Conservation (phyloP, 306 rosid genomes). For the Comarum palustre region DNA sequence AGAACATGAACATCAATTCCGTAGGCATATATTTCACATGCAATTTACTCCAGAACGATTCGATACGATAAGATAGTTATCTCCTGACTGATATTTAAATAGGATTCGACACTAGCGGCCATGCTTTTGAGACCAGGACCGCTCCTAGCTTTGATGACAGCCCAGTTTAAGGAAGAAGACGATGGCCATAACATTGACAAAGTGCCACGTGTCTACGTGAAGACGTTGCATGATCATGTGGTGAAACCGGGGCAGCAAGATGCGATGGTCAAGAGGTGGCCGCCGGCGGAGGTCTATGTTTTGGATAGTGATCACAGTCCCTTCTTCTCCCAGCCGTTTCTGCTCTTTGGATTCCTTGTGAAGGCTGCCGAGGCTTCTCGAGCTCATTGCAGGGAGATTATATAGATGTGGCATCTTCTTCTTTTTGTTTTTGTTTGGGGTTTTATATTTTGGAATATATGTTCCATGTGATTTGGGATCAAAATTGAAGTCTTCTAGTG, state of each 20-base stretch:
- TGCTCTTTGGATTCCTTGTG: constrained; percentile 71
- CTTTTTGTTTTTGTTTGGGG: background rate
- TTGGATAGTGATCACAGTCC: constrained; percentile 84
- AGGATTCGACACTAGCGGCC: constrained; percentile 87
- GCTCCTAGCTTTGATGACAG: constrained; percentile 43
- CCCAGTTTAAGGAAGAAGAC: constrained; percentile 40
- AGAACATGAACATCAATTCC: background rate
- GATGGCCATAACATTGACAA: constrained; percentile 28
- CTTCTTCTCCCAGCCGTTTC: constrained; percentile 74
- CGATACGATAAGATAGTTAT: background rate
- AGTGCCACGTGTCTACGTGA: constrained; percentile 68
- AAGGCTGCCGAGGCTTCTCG: constrained; percentile 42
- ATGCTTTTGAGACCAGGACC: constrained; percentile 93
- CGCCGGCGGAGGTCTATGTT: constrained; percentile 54
- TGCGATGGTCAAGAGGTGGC: constrained; percentile 77
- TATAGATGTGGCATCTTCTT: background rate
- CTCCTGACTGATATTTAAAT: background rate
- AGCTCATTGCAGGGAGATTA: background rate
- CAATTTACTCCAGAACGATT: background rate
- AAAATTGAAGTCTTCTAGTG: background rate
- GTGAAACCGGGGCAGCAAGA: constrained; percentile 79
- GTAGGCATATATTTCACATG: background rate
- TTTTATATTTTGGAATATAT: background rate
- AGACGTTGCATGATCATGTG: constrained; percentile 62
- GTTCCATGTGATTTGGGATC: background rate